These are phyloP conservation scores for Chalciporus pseudorubinellus DNA, from an alignment of 768 basidiomycete species.

Conservation along the genomic window DNA sequence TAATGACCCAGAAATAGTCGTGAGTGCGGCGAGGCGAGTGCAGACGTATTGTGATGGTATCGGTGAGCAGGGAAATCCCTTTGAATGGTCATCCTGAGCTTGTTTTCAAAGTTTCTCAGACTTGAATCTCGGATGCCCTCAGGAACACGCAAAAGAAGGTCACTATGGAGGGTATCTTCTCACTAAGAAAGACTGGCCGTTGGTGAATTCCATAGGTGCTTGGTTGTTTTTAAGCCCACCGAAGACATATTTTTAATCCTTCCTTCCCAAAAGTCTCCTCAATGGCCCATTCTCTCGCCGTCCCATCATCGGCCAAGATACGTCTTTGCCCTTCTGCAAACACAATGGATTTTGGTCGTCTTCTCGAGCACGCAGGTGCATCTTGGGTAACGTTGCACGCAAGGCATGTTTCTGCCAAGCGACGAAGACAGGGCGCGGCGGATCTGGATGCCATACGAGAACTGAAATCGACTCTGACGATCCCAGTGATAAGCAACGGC, in stretches of 20 bases:
- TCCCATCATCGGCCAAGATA: slow-evolving; percentile 68
- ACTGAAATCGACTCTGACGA: slow-evolving; percentile 47
- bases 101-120: slow-evolving; percentile 42
- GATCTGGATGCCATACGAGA: slow-evolving; percentile 57
- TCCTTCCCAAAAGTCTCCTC: slow-evolving; percentile 48
- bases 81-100: neutral
- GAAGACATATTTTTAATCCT: neutral
- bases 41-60: slow-evolving; percentile 65
- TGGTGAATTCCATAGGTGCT: slow-evolving; percentile 64
- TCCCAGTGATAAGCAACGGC: slow-evolving; percentile 76
- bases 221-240: neutral
- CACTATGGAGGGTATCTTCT: slow-evolving; percentile 80
- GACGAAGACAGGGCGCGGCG: slow-evolving; percentile 72
- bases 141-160: slow-evolving; percentile 60
- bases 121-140: slow-evolving; percentile 80
- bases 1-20: slow-evolving; percentile 60
- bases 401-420: slow-evolving; percentile 64
- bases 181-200: slow-evolving; percentile 67
- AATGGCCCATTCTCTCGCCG: slow-evolving; percentile 58
- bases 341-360: slow-evolving; percentile 55
- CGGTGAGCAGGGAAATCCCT: slow-evolving; percentile 41
- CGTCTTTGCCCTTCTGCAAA: slow-evolving; percentile 51
- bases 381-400: slow-evolving; percentile 75
- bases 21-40: slow-evolving; percentile 58
- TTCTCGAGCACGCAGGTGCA: slow-evolving; percentile 62